Conservation (phyloP, 805 yeast species). For the Teunomyces barrocoloradensis region DNA sequence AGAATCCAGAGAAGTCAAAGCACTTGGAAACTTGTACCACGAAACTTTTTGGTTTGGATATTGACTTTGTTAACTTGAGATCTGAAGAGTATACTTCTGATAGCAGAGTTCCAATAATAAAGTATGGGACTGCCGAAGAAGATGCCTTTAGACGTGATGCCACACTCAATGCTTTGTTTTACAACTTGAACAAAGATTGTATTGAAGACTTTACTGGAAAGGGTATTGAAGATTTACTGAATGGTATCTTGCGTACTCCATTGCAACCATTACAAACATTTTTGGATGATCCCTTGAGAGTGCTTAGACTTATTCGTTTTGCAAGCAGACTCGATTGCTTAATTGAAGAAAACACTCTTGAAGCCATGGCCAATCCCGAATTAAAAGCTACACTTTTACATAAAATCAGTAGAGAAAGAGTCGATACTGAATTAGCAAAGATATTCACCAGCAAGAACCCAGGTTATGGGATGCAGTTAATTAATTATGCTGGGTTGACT, state of each 20-base stretch:
- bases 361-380: conserved; percentile 61
- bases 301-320: conserved; percentile 80
- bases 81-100: conserved; percentile 81
- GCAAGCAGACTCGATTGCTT: conserved; percentile 72
- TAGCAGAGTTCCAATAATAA: conserved; percentile 80
- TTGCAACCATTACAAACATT: conserved; percentile 82
- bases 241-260: conserved; percentile 83
- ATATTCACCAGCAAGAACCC: conserved; percentile 66
- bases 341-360: conserved; percentile 55
- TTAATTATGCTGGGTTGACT: conserved; percentile 54
- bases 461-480: conserved; percentile 56
- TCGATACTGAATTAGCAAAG: conserved; percentile 82
- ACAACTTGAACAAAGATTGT: conserved; percentile 62
- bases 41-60: conserved; percentile 73
- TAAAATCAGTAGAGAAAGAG: conserved; percentile 86
- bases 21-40: conserved; percentile 97
- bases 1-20: conserved; percentile 93
- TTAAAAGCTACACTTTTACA: conserved; percentile 58
- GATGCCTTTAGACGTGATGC: conserved; percentile 96
- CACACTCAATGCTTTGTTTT: conserved; percentile 88
- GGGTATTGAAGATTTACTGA: conserved; percentile 70
- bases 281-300: conserved; percentile 90
- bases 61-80: conserved; percentile 91
- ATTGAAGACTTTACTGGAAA: conserved; percentile 83
- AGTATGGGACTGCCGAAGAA: conserved; percentile 85